phyloP scores from a whole-genome alignment of 768 basidiomycete genomes.

The Lentinula detonsa region DNA sequence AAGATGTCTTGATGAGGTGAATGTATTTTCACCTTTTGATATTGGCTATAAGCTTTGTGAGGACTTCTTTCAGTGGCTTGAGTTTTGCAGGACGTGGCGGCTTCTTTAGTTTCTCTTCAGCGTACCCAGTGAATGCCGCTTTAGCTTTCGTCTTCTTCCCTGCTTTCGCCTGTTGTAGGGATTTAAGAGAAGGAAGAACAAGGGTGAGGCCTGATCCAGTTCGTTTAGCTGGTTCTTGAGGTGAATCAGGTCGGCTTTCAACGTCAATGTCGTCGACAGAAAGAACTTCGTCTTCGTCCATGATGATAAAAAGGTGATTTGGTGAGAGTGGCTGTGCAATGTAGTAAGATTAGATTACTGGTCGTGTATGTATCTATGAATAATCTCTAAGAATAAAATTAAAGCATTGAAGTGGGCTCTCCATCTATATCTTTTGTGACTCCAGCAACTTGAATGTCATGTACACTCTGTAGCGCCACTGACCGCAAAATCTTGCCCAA shows the following conservation, averaged over 20 bases:
- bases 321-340: neutral
- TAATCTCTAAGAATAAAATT: neutral
- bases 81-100: slow-evolving; percentile 58
- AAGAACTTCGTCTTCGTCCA: slow-evolving; percentile 7
- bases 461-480: slow-evolving; percentile 62
- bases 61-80: slow-evolving; percentile 74
- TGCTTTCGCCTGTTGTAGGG: neutral
- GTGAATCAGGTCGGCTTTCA: neutral
- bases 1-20: neutral
- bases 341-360: neutral
- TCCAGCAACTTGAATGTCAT: slow-evolving; percentile 58
- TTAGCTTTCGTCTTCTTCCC: slow-evolving; percentile 30
- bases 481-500: slow-evolving; percentile 55
- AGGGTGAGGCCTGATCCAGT: slow-evolving; percentile 1
- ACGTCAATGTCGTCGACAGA: slow-evolving; percentile 6
- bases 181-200: slow-evolving; percentile 7
- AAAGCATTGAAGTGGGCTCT: neutral
- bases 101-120: slow-evolving; percentile 35
- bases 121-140: slow-evolving; percentile 14
- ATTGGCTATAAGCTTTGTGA: slow-evolving; percentile 58
- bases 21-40: slow-evolving; percentile 61
- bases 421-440: slow-evolving; percentile 30
- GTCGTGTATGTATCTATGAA: neutral
- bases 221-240: neutral
- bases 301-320: neutral